Evolutionary conservation across 345 rosid species (phyloP).

Genomic region (Erysimum cheiranthoides): DNA sequence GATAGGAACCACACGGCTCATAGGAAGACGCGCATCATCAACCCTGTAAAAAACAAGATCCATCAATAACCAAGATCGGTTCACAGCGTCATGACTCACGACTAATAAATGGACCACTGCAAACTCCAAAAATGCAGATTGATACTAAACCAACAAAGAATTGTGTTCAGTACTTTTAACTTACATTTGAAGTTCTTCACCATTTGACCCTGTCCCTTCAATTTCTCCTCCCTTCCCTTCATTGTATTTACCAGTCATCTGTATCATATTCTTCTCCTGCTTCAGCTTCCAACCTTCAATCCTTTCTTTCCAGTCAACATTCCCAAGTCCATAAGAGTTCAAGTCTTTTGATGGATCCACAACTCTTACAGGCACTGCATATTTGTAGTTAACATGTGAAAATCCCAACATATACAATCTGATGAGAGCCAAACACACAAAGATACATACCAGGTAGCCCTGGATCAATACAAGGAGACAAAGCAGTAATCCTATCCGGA

Average conservation of each 20-base stretch:
- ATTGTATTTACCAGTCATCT: constrained; percentile 62
- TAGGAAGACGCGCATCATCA: constrained; percentile 83
- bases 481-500: constrained; percentile 61
- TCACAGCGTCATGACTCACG: too few relatives aligned
- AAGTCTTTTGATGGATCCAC: constrained; percentile 95
- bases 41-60: constrained; percentile 61
- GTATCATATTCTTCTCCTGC: constrained; percentile 84
- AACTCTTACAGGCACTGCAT: constrained; percentile 75
- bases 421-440: constrained; percentile 5
- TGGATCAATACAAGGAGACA: constrained; percentile 86
- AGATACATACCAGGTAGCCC: constrained; percentile 77
- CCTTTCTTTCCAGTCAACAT: constrained; percentile 97
- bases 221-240: constrained; percentile 83
- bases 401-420: constrained; percentile 1
- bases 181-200: constrained; percentile 94
- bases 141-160: constrained; percentile 12
- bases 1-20: constrained; percentile 85
- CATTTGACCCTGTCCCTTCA: constrained; percentile 96
- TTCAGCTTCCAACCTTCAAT: constrained; percentile 96
- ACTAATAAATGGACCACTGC: too few relatives aligned
- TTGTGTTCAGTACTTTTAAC: constrained; percentile 40
- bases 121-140: not conserved
- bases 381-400: not conserved
- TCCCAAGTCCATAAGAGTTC: constrained; percentile 92
- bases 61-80: constrained; percentile 47